These are phyloP conservation scores for Choanephora cucurbitarum DNA, from an alignment of 371 early-diverging fungal species.

Conservation along the genomic window DNA sequence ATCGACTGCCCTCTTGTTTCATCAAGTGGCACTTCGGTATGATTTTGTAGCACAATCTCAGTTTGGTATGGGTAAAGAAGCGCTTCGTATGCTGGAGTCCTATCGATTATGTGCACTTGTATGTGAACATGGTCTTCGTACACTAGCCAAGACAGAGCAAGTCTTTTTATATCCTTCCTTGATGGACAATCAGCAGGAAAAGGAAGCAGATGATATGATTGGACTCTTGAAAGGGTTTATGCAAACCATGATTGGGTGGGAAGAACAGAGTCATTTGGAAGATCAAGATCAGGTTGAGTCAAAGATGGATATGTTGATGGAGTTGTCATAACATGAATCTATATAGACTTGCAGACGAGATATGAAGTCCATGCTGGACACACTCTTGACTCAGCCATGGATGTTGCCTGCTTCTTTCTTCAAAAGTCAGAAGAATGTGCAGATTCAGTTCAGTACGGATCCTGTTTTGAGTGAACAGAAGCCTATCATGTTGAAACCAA, in stretches of 20 bases:
- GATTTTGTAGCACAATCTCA: conserved; percentile 33
- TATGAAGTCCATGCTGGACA: conserved; percentile 19
- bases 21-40: conserved; percentile 34
- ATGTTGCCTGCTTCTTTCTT: conserved; percentile 38
- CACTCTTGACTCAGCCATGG: conserved; percentile 27
- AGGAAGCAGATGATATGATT: conserved; percentile 1
- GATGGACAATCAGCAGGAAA: conserved; percentile 4
- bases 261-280: conserved; percentile 20
- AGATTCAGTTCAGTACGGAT: conserved; percentile 35
- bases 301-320: too few species aligned
- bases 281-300: conserved; percentile 13
- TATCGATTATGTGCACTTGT: conserved; percentile 34
- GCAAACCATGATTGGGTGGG: conserved; percentile 25
- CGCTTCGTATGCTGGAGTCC: conserved; percentile 22
- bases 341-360: conserved; percentile 22
- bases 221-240: conserved; percentile 23
- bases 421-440: conserved; percentile 23
- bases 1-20: conserved; percentile 21
- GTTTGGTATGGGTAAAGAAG: conserved; percentile 26
- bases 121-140: conserved; percentile 36
- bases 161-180: conserved; percentile 34
- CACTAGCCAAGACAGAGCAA: conserved; percentile 21
- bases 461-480: conserved; percentile 32
- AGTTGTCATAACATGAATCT: too few species aligned
- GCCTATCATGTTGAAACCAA: conserved; percentile 23